Conservation (phyloP, 495 filamentous ascomycete species). For the Aspergillus carlsbadensis region DNA sequence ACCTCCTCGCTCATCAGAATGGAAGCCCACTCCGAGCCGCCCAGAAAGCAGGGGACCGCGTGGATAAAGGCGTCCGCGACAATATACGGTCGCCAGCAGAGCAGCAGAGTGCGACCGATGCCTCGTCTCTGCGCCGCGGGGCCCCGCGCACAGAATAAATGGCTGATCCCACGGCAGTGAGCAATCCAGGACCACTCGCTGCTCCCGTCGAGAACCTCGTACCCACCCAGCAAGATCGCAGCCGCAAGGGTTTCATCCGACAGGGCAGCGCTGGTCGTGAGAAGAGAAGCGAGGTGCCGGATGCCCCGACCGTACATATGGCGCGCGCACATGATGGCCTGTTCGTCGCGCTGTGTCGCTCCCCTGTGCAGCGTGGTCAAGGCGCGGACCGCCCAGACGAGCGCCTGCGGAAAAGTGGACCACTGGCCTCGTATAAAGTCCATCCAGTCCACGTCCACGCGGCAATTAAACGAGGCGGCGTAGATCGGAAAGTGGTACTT, state of each 20-base stretch:
- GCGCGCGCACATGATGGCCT: conserved; percentile 16
- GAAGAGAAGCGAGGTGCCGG: conserved; percentile 5
- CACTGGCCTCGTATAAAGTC: neutral
- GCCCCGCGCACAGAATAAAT: conserved; percentile 26
- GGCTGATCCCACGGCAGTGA: conserved; percentile 28
- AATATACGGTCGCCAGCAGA: conserved; percentile 25
- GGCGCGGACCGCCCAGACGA: conserved; percentile 8
- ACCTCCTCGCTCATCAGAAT: conserved; percentile 15
- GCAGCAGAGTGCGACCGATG: conserved; percentile 24
- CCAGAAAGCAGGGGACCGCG: conserved; percentile 25
- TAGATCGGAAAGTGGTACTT: neutral
- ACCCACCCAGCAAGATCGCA: conserved; percentile 26
- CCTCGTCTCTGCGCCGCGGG: conserved; percentile 23
- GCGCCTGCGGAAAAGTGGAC: neutral
- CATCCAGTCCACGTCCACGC: conserved; percentile 6
- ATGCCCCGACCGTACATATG: conserved; percentile 21
- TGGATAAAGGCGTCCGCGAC: conserved; percentile 24
- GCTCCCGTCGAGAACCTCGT: conserved; percentile 28
- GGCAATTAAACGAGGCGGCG: neutral
- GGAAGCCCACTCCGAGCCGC: conserved; percentile 22
- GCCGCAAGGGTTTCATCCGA: conserved; percentile 21
- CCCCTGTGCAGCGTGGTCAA: conserved; percentile 11
- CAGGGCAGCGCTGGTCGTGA: neutral
- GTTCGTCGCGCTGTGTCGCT: conserved; percentile 1
- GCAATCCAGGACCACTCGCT: conserved; percentile 25